These are phyloP conservation scores for Brettanomyces anomalus DNA, from an alignment of 805 yeast species.

Conservation along the genomic window DNA sequence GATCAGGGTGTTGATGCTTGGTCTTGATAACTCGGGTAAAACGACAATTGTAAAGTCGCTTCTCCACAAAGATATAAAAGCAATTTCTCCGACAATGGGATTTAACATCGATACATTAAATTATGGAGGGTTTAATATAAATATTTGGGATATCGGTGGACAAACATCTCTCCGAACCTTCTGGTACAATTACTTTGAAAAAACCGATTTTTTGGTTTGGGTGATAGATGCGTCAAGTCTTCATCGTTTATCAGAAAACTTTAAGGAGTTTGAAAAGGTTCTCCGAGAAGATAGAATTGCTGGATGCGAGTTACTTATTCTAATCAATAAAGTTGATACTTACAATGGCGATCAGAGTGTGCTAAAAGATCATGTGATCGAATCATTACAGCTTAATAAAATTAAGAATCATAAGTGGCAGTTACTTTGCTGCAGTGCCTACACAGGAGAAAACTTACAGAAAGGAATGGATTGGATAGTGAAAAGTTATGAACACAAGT, in stretches of 20 bases:
- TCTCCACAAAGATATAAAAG: conserved; percentile 38
- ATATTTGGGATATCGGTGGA: conserved; percentile 84
- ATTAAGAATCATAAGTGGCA: conserved; percentile 32
- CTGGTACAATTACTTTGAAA: conserved; percentile 91
- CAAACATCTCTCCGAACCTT: conserved; percentile 74
- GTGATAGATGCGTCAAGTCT: conserved; percentile 64
- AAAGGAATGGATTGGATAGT: conserved; percentile 36
- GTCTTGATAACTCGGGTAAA: conserved; percentile 88
- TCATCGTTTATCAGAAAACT: conserved; percentile 57
- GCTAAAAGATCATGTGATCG: conserved; percentile 11
- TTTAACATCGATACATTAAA: conserved; percentile 63
- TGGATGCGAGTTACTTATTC: conserved; percentile 59
- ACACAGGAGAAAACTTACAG: conserved; percentile 32
- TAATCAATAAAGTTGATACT: conserved; percentile 70
- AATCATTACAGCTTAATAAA: conserved; percentile 22
- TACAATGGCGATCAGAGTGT: conserved; percentile 21
- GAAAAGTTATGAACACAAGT: conserved; percentile 29
- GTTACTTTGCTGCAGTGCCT: conserved; percentile 40
- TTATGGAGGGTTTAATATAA: conserved; percentile 36
- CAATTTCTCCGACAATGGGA: conserved; percentile 86
- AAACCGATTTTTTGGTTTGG: conserved; percentile 74
- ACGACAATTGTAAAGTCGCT: conserved; percentile 67
- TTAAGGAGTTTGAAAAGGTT: conserved; percentile 52
- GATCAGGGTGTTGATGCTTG: conserved; percentile 65
- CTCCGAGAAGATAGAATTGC: conserved; percentile 58